Conservation (phyloP, 768 basidiomycete genomes). For the Tephrocybe sp. region DNA sequence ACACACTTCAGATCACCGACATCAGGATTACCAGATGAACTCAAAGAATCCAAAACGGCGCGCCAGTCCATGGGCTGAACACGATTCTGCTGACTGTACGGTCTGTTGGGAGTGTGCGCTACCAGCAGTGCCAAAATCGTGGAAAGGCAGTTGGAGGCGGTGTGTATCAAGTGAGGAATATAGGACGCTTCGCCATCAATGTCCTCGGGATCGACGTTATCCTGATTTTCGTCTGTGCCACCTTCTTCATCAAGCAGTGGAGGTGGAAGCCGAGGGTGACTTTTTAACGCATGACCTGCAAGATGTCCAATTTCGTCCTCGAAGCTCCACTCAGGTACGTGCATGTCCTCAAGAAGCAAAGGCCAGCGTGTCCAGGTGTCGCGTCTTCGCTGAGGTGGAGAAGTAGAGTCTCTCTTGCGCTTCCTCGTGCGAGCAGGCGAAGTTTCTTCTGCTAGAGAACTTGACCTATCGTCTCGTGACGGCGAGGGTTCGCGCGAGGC, state of each 20-base stretch:
- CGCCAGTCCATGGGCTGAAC: constrained; percentile 62
- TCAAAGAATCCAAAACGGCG: constrained; percentile 52
- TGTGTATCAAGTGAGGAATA: constrained; percentile 37
- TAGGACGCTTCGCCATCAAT: constrained; percentile 26
- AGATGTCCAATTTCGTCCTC: constrained; percentile 64
- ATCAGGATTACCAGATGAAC: constrained; percentile 34
- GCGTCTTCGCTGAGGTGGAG: constrained; percentile 21
- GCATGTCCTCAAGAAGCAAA: constrained; percentile 55
- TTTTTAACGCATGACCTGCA: constrained; percentile 33
- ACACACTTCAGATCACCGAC: constrained; percentile 36
- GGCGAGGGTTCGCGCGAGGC: constrained; percentile 15
- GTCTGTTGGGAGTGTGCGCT: constrained; percentile 50
- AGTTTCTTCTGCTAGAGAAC: constrained; percentile 2
- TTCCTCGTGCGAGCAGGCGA: constrained; percentile 9
- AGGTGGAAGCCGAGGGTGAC: constrained; percentile 15
- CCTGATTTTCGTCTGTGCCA: background rate
- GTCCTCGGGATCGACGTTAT: constrained; percentile 15
- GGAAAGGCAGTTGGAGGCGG: constrained; percentile 43
- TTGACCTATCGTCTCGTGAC: constrained; percentile 1
- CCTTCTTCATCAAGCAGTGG: constrained; percentile 6
- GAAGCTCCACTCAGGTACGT: constrained; percentile 66
- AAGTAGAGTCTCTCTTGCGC: constrained; percentile 20
- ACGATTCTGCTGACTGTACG: constrained; percentile 64
- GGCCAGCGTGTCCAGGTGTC: constrained; percentile 81
- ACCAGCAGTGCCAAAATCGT: constrained; percentile 53